These are phyloP conservation scores for slime mould (Dictyostelium discoideum) DNA, from an alignment of 78 protist species.

Conservation along the genomic window DNA sequence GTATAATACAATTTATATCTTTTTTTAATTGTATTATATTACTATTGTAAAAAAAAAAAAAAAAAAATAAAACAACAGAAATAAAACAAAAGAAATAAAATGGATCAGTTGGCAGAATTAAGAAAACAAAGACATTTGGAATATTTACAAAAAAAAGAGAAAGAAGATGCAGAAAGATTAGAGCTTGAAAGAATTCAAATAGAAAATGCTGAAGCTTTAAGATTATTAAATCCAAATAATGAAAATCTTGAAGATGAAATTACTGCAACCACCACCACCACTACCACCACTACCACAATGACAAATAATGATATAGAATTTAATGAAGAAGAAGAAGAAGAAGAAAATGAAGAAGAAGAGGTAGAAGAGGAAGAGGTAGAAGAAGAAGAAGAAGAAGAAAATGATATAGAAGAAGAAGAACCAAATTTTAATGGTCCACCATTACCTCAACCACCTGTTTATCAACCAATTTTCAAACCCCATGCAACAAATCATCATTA, in stretches of 20 bases:
- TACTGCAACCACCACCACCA: neutral
- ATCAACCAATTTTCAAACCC: neutral
- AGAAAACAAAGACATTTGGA: conserved; percentile 34
- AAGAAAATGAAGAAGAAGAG: neutral
- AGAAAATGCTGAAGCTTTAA: neutral
- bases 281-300: neutral
- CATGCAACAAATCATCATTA: neutral
- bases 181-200: neutral
- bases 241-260: neutral
- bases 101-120: conserved; percentile 36
- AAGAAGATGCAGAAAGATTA: neutral
- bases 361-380: neutral
- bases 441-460: neutral
- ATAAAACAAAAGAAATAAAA: neutral
- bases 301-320: neutral
- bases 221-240: neutral
- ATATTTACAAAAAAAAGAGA: conserved; percentile 33
- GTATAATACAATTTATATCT: neutral
- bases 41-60: neutral
- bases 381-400: neutral
- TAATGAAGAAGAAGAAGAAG: neutral
- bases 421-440: neutral
- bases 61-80: neutral
- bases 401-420: neutral
- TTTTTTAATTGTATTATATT: neutral